Evolutionary conservation across 495 filamentous ascomycete genomes (phyloP), one percentile per base, ranked within the genome.

Genomic region (Thozetella sp.): DNA sequence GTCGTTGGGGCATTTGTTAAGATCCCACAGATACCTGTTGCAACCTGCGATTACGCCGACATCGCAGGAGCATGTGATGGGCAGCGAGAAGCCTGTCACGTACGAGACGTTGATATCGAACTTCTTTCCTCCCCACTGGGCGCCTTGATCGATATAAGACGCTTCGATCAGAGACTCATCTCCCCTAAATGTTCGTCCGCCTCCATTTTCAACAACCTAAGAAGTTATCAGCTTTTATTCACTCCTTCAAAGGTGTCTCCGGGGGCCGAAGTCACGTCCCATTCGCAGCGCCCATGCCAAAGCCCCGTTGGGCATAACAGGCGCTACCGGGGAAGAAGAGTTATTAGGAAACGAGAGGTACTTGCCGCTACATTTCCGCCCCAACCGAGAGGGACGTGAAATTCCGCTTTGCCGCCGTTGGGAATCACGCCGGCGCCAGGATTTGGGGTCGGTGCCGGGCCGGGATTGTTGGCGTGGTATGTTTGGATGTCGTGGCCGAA

Each of bases 31-130:
- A 20, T 48, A 48, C n/a, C 3, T 48, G 43, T 48, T 48, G n/a
- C 43, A 48, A n/a, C 43, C 43, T 4, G 43, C 43, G 43, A 48
- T 48, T 4, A 48, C 43, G 6, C 43, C 43, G n/a, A 48, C 43
- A 19, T 48, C 43, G n/a, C 43, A 48, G 3, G 43, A 48, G 43
- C 43, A 48, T 11, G 43, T 48, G 9, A 48, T 19, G n/a, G 43
- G 43, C 9, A 48, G 43, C 43, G 43, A 48, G 43, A 48, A 48
- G 6, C 43, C 43, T 10, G 12, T 48, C 4, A 48, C 43, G n/a
- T 48, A 48, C 10, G 43, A 48, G 43, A 48, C 20, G 43, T 48
- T 48, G 43, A 48, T 48, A n/a, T 48, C 43, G n/a, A 48, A 48
- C 43, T 48, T 48, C n/a, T 48, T 48, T 4, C 43, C 43, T 10